Evolutionary conservation across 441 rosid genomes (phyloP), one percentile per base, ranked within the genome.

Genomic region (Hypseocharis bilobata): DNA sequence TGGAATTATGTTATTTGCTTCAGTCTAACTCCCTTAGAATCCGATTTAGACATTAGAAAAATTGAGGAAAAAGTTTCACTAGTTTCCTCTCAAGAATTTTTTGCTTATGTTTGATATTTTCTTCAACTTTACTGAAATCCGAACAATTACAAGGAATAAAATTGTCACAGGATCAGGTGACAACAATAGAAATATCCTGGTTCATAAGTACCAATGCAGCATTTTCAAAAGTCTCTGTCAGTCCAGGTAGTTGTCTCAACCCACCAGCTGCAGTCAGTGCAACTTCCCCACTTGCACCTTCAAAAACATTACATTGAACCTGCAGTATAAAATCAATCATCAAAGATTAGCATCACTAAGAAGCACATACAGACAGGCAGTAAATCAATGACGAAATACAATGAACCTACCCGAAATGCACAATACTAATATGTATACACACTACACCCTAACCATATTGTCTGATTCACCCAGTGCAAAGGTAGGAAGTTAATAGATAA

Each of bases 191-290:
- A 54, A 29, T 34, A 40, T 47, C 29, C 13, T 26, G 22, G 44
- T 60, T 38, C 36, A 67, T 70, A 79, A 58, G 27, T 85, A 92
- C 95, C 91, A 93, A 70, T 8, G 97, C 98, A 65, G 98, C 97
- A 79, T 86, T 87, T 79, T 93, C 98, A 77, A 26, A 90, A 51
- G 78, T 84, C 42, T 83, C 88, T n/a, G 75, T 71, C 65, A 81
- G 76, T 73, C 97, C 95, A 3, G 97, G 92, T 68, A 93, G 76
- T 75, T 83, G 86, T 83, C 96, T 87, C 86, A 90, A 67, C 36
- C 95, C 98, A 42, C 96, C 97, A 78, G 63, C 98, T 60, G 89
- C 92, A 11, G 98, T 93, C 77, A 93, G 72, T 54, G 95, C 85
- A 77, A 90, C 84, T 73, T 90, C 91, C 72, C 98, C 93, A 25